phyloP scores from a whole-genome alignment of 2,329 filamentous ascomycete genomes.

The Fusarium sp. region DNA sequence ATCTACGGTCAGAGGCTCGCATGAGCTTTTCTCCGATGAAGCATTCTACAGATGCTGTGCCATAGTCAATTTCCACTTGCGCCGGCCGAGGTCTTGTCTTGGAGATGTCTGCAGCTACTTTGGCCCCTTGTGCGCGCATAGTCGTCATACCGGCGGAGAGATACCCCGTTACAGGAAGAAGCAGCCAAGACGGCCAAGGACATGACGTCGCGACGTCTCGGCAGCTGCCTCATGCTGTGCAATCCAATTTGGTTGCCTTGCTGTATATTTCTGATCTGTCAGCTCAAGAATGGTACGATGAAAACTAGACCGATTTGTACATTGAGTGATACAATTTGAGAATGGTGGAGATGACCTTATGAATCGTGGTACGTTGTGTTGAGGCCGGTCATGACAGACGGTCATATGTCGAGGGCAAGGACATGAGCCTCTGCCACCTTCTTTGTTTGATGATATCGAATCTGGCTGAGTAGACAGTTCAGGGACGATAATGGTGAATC shows the following conservation, averaged over 20 bases:
- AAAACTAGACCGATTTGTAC: constrained; percentile 13
- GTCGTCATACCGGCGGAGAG: constrained; percentile 7
- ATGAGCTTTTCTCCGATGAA: constrained; percentile 17
- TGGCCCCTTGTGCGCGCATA: neutral
- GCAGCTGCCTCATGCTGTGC: constrained; percentile 22
- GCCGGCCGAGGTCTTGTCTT: constrained; percentile 1
- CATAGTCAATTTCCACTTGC: neutral
- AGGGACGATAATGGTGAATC: no score
- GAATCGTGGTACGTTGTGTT: constrained; percentile 9
- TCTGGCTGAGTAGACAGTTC: no score
- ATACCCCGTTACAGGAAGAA: constrained; percentile 20
- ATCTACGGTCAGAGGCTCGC: constrained; percentile 2
- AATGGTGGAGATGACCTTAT: constrained; percentile 5
- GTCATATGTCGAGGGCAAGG: neutral
- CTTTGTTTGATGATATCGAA: no score
- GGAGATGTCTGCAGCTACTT: constrained; percentile 15
- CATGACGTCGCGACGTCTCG: constrained; percentile 11
- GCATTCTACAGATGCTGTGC: constrained; percentile 18
- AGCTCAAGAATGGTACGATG: constrained; percentile 14
- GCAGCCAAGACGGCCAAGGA: neutral
- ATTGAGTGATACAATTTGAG: constrained; percentile 2
- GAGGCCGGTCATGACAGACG: constrained; percentile 7
- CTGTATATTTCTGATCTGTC: constrained; percentile 13
- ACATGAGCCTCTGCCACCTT: neutral
- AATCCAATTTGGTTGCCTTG: constrained; percentile 10